Conservation (phyloP, 2,329 filamentous ascomycete genomes). For the Pseudogymnoascus sp. region DNA sequence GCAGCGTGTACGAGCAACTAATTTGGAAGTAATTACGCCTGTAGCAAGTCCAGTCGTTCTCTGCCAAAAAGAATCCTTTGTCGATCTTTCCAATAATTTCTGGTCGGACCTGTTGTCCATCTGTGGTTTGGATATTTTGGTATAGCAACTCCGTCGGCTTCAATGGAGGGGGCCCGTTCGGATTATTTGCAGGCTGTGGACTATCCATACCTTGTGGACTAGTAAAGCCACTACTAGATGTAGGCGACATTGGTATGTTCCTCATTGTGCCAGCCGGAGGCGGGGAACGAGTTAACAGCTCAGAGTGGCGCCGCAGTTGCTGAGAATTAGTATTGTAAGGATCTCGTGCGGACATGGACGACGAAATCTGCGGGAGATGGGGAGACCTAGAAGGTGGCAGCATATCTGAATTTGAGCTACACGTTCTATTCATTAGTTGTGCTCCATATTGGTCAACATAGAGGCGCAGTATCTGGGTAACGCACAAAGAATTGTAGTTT, state of each 20-base stretch:
- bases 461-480: neutral
- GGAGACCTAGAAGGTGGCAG: slow-evolving; percentile 27
- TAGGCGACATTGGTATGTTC: slow-evolving; percentile 28
- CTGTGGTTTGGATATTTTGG: slow-evolving; percentile 39
- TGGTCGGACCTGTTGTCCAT: slow-evolving; percentile 47
- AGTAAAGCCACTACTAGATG: slow-evolving; percentile 28
- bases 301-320: slow-evolving; percentile 24
- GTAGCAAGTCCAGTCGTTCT: slow-evolving; percentile 68
- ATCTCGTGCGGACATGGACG: slow-evolving; percentile 26
- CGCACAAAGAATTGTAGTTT: slow-evolving; percentile 17
- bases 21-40: slow-evolving; percentile 66
- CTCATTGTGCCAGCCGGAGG: slow-evolving; percentile 23
- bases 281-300: slow-evolving; percentile 28
- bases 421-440: neutral
- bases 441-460: neutral
- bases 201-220: slow-evolving; percentile 29
- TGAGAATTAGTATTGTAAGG: slow-evolving; percentile 27
- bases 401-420: slow-evolving; percentile 22
- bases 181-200: slow-evolving; percentile 14
- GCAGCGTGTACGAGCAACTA: slow-evolving; percentile 54
- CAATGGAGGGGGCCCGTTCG: slow-evolving; percentile 28
- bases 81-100: slow-evolving; percentile 62
- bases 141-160: slow-evolving; percentile 34
- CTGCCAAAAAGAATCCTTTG: slow-evolving; percentile 61
- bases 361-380: slow-evolving; percentile 26